These are phyloP conservation scores for Exophiala sideris DNA, from an alignment of 2,329 filamentous ascomycete species.

Conservation along the genomic window DNA sequence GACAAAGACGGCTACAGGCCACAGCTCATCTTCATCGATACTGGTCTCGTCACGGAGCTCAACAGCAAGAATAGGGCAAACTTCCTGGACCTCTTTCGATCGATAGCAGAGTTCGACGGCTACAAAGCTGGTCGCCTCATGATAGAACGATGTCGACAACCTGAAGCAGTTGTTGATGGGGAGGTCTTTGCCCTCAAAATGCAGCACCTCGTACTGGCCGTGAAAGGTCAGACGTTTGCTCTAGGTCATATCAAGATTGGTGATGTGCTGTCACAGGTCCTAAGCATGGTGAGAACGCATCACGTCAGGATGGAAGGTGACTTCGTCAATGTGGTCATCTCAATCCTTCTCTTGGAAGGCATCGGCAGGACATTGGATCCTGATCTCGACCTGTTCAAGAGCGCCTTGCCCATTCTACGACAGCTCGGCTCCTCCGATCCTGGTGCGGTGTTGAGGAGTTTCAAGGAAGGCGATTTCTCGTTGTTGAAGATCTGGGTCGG, in stretches of 20 bases:
- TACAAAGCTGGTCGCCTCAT: constrained; percentile 93
- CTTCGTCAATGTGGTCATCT: constrained; percentile 97
- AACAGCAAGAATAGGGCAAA: constrained; percentile 82
- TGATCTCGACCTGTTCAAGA: constrained; percentile 77
- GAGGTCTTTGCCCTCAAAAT: constrained; percentile 94
- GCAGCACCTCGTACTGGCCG: constrained; percentile 89
- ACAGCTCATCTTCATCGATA: constrained; percentile 96
- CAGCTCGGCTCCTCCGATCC: constrained; percentile 74
- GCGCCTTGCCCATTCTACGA: constrained; percentile 83
- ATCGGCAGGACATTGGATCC: constrained; percentile 87
- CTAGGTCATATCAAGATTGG: constrained; percentile 94
- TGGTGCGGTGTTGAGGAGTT: constrained; percentile 59
- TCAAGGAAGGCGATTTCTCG: constrained; percentile 70
- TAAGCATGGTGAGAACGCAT: constrained; percentile 85
- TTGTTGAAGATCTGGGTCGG: constrained; percentile 92
- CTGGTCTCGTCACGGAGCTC: constrained; percentile 88
- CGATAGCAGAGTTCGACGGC: constrained; percentile 93
- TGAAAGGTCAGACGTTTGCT: constrained; percentile 87
- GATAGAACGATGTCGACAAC: constrained; percentile 92
- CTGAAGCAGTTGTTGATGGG: constrained; percentile 79
- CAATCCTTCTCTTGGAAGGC: constrained; percentile 86
- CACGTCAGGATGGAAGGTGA: constrained; percentile 95
- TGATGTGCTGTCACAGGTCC: constrained; percentile 85
- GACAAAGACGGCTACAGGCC: constrained; percentile 86
- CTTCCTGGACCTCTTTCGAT: constrained; percentile 93